These are phyloP conservation scores for Leishmania gerbilli DNA, from an alignment of 208 protist species.

Conservation along the genomic window DNA sequence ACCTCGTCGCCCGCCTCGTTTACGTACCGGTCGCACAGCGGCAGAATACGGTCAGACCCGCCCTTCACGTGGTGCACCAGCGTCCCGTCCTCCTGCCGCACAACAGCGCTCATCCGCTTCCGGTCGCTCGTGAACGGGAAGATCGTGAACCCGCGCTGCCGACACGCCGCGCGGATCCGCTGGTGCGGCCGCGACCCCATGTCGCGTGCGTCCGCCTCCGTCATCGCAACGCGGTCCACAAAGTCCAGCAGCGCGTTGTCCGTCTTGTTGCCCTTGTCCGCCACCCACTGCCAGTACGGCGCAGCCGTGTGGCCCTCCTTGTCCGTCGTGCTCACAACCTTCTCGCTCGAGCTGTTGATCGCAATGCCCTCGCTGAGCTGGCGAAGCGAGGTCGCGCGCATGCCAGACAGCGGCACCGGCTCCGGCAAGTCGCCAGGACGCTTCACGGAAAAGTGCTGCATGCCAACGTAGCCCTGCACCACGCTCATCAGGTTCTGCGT, in stretches of 20 bases:
- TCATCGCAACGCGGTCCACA: constrained; percentile 53
- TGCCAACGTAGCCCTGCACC: constrained; percentile 80
- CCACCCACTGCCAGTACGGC: constrained; percentile 65
- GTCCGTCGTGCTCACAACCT: constrained; percentile 43
- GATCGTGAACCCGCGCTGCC: constrained; percentile 52
- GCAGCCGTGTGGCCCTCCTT: constrained; percentile 37
- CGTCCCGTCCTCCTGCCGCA: constrained; percentile 40
- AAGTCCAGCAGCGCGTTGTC: constrained; percentile 87
- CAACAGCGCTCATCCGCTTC: constrained; percentile 88
- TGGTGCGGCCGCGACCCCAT: constrained; percentile 56
- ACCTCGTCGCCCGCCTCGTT: constrained; percentile 53
- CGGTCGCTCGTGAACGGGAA: constrained; percentile 89
- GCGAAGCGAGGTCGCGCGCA: constrained; percentile 13
- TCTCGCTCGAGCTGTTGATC: constrained; percentile 84
- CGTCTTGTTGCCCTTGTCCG: constrained; percentile 87
- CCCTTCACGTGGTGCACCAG: constrained; percentile 90
- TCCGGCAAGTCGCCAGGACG: constrained; percentile 60
- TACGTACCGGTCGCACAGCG: constrained; percentile 72
- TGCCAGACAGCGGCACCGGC: constrained; percentile 26
- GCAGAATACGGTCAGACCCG: constrained; percentile 90
- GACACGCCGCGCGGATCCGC: constrained; percentile 42
- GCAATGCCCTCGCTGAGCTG: constrained; percentile 53
- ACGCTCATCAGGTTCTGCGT: constrained; percentile 98
- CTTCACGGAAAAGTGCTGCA: constrained; percentile 48
- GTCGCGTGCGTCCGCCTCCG: constrained; percentile 29